A percentile compares a stretch with the other conserved stretches of the same genome.
Evolutionary conservation across 2,329 filamentous ascomycete species (phyloP).

Genomic region (Diaporthe batatas): DNA sequence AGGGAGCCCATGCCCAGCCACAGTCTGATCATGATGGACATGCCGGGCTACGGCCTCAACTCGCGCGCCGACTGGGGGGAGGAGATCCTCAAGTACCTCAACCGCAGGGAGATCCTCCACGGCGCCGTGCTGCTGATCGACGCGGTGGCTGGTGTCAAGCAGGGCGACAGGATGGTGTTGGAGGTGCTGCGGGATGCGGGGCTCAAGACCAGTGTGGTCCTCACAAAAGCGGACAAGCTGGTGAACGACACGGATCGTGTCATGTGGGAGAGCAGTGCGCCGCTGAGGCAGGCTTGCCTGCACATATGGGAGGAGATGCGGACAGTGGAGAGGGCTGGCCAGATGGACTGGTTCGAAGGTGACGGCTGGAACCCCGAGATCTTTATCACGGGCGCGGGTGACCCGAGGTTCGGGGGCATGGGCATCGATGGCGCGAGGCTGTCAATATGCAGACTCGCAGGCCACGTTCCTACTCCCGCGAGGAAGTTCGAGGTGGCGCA

Average conservation of each 20-base stretch:
- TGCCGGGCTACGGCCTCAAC: conserved; percentile 54
- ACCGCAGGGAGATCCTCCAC: conserved; percentile 59
- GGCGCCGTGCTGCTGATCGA: conserved; percentile 69
- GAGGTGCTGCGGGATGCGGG: conserved; percentile 60
- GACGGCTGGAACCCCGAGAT: conserved; percentile 52
- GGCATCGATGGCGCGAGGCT: conserved; percentile 52
- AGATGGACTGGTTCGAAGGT: conserved; percentile 46
- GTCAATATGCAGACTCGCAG: conserved; percentile 52
- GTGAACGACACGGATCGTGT: conserved; percentile 39
- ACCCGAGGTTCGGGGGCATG: conserved; percentile 47
- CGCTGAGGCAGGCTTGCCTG: conserved; percentile 44
- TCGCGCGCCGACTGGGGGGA: conserved; percentile 63
- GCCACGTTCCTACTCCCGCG: conserved; percentile 47
- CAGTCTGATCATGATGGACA: conserved; percentile 60
- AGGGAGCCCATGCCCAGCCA: conserved; percentile 58
- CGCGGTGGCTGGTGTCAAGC: conserved; percentile 64
- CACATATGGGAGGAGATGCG: conserved; percentile 51
- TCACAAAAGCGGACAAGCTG: conserved; percentile 70
- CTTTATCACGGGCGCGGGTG: conserved; percentile 52
- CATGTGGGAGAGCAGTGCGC: conserved; percentile 28
- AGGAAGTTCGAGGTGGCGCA: conserved; percentile 28
- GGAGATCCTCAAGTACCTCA: conserved; percentile 65
- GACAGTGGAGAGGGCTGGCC: conserved; percentile 44
- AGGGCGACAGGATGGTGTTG: conserved; percentile 62
- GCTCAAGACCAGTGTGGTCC: conserved; percentile 62